Conservation (phyloP, 73 alveolate genomes). For the Paramecium biaurelia region DNA sequence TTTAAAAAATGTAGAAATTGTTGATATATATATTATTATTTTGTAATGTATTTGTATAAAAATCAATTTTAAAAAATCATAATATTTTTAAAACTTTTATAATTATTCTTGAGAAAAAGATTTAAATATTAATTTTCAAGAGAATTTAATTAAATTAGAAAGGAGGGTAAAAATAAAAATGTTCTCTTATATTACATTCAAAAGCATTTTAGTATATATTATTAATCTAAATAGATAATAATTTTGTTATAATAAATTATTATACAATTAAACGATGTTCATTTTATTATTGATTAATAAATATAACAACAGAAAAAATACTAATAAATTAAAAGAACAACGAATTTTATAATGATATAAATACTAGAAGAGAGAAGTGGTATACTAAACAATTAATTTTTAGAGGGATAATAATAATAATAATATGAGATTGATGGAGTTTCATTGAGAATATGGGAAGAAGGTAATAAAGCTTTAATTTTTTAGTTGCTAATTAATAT, state of each 20-base stretch:
- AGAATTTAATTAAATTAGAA: no score
- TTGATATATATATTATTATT: no score
- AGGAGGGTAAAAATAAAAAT: not conserved
- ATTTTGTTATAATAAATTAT: not conserved
- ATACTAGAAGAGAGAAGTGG: slow-evolving; percentile 40
- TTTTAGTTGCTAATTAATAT: not conserved
- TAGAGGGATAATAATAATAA: not conserved
- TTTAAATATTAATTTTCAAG: no score
- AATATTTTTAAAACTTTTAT: no score
- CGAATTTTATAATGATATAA: not conserved
- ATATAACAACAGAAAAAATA: not conserved
- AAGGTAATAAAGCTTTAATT: not conserved
- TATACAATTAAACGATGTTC: not conserved
- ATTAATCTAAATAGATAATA: not conserved
- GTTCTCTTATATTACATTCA: not conserved
- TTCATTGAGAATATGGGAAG: not conserved
- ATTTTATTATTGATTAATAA: not conserved
- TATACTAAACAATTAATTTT: not conserved
- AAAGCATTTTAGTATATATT: not conserved
- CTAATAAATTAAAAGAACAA: not conserved
- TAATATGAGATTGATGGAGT: not conserved
- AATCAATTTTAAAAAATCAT: no score
- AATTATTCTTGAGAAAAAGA: no score
- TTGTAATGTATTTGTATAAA: no score
- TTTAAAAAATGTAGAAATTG: no score